Conservation (phyloP, 805 yeast species). For the Lipomyces spencermartinsiae region DNA sequence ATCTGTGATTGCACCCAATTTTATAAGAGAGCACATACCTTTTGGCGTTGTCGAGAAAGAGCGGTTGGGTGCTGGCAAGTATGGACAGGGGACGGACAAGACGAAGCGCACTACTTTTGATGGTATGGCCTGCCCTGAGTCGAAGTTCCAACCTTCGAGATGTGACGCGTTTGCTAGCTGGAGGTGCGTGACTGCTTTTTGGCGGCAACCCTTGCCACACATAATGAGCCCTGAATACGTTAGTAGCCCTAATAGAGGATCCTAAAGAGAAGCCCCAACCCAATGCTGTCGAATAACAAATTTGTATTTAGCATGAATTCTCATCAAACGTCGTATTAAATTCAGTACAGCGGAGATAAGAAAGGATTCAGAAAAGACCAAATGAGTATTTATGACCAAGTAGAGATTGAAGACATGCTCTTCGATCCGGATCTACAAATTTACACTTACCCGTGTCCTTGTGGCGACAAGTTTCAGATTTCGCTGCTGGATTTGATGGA, state of each 20-base stretch:
- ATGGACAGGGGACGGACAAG: neutral
- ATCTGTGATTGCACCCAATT: neutral
- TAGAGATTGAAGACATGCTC: slow-evolving; percentile 96
- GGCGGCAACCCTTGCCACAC: neutral
- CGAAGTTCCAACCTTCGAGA: neutral
- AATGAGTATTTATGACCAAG: slow-evolving; percentile 77
- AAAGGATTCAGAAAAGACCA: neutral
- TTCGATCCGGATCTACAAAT: slow-evolving; percentile 82
- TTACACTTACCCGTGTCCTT: slow-evolving; percentile 96
- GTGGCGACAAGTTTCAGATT: slow-evolving; percentile 94
- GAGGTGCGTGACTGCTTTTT: neutral
- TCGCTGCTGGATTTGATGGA: slow-evolving; percentile 77
- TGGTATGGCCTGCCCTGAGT: neutral
- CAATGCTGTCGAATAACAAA: neutral
- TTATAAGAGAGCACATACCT: slow-evolving; percentile 22
- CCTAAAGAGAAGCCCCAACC: neutral
- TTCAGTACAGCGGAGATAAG: neutral
- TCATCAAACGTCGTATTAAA: neutral
- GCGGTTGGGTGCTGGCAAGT: slow-evolving; percentile 21
- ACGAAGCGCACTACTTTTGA: slow-evolving; percentile 1
- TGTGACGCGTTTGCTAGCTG: neutral
- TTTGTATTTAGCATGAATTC: neutral
- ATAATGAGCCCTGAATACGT: neutral
- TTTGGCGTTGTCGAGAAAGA: slow-evolving; percentile 21
- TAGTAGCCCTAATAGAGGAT: neutral